These are phyloP conservation scores for Arthrobotrys megalospora DNA, from an alignment of 2,329 filamentous ascomycete species.

Conservation along the genomic window DNA sequence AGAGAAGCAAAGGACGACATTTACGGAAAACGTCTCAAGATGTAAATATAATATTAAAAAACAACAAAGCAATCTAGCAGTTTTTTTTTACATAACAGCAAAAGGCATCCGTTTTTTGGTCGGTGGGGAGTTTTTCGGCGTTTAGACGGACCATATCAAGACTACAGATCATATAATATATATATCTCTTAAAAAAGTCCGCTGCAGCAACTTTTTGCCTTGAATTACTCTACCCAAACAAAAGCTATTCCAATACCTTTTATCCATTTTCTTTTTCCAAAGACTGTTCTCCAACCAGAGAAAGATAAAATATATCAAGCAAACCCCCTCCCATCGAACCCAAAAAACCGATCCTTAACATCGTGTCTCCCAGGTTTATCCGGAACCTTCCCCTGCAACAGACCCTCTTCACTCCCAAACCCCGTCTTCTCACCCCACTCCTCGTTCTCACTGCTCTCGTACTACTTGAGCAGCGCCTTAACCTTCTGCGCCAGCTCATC, in stretches of 20 bases:
- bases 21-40: constrained; percentile 57
- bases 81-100: background rate
- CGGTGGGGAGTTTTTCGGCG: too few relatives aligned
- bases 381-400: constrained; percentile 25
- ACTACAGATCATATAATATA: too few relatives aligned
- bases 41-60: constrained; percentile 50
- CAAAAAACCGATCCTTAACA: constrained; percentile 31
- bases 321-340: constrained; percentile 14
- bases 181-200: too few relatives aligned
- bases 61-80: background rate
- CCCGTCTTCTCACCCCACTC: constrained; percentile 34
- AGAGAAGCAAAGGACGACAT: constrained; percentile 54
- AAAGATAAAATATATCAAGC: background rate
- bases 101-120: too few relatives aligned
- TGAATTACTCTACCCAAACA: too few relatives aligned
- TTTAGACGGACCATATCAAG: too few relatives aligned
- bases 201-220: too few relatives aligned
- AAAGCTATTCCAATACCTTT: background rate
- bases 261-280: too few relatives aligned
- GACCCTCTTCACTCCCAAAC: constrained; percentile 8
- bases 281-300: background rate
- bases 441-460: constrained; percentile 26
- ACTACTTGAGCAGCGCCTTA: constrained; percentile 78
- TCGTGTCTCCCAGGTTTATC: constrained; percentile 12
- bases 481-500: constrained; percentile 92